Conservation (phyloP, 345 rosid genomes). For the Populus pruinosa region DNA sequence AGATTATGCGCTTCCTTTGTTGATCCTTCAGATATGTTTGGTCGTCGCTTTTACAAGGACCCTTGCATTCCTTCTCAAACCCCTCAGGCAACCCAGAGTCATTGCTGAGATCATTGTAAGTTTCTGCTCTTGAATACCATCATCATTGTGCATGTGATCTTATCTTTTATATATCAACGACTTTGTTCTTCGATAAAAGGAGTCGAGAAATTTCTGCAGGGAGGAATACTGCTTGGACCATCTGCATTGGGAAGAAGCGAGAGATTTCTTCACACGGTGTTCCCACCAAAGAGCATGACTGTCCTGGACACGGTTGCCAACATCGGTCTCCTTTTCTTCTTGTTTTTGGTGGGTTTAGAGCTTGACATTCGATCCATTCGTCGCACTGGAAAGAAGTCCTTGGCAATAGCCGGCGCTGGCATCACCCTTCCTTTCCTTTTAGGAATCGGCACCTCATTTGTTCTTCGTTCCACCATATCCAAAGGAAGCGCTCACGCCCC, state of each 20-base stretch:
- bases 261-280: conserved; percentile 44
- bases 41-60: conserved; percentile 58
- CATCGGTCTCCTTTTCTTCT: conserved; percentile 71
- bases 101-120: conserved; percentile 81
- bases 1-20: conserved; percentile 67
- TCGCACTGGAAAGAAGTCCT: conserved; percentile 60
- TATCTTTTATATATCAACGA: neutral
- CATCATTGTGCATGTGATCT: neutral
- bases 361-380: conserved; percentile 55
- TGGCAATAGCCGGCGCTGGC: conserved; percentile 59
- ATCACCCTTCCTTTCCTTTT: conserved; percentile 59
- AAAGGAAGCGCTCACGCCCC: conserved; percentile 43
- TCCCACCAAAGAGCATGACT: conserved; percentile 56
- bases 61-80: conserved; percentile 51
- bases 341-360: conserved; percentile 80
- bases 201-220: conserved; percentile 29
- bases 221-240: conserved; percentile 82
- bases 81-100: conserved; percentile 72
- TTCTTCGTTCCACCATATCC: conserved; percentile 51
- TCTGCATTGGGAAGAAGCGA: conserved; percentile 67
- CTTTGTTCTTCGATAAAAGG: too few relatives aligned
- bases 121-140: neutral
- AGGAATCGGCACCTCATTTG: conserved; percentile 63
- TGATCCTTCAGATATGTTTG: conserved; percentile 64
- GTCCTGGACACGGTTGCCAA: conserved; percentile 75